Percentiles rank a stretch among this genome's conserved stretches.
Conservation (phyloP, 352 stramenopile genomes). For the Pythium periplocum region DNA sequence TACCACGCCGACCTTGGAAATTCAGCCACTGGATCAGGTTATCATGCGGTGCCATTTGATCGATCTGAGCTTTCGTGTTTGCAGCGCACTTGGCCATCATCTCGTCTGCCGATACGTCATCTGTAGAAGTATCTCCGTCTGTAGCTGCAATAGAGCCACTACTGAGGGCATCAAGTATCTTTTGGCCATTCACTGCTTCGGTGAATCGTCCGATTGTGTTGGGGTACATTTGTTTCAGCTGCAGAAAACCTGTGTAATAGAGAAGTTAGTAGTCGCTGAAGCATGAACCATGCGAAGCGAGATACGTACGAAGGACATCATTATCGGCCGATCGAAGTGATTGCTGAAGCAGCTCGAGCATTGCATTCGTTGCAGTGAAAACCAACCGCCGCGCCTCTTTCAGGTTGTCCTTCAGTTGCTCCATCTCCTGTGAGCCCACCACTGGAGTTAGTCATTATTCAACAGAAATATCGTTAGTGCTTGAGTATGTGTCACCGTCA, state of each 20-base stretch:
- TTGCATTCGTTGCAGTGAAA: constrained; percentile 51
- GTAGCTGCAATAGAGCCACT: constrained; percentile 44
- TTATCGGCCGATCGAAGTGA: constrained; percentile 49
- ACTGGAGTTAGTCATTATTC: too few species aligned
- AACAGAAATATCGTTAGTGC: too few species aligned
- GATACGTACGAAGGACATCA: constrained; percentile 42
- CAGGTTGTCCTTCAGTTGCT: constrained; percentile 48
- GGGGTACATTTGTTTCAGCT: constrained; percentile 62
- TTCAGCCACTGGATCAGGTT: constrained; percentile 69
- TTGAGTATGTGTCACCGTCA: constrained; percentile 5
- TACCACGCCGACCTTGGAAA: constrained; percentile 47
- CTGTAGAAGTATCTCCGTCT: constrained; percentile 7
- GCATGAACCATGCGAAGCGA: neutral
- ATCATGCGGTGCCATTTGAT: constrained; percentile 44
- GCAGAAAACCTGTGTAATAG: constrained; percentile 35
- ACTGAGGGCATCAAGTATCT: constrained; percentile 49
- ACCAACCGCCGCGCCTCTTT: constrained; percentile 51
- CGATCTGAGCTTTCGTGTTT: constrained; percentile 25
- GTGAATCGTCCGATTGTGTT: constrained; percentile 51
- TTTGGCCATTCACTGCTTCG: constrained; percentile 42
- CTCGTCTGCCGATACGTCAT: constrained; percentile 40
- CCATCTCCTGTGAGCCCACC: constrained; percentile 36
- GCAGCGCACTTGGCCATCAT: constrained; percentile 24
- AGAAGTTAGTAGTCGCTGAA: neutral
- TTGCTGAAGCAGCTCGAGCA: constrained; percentile 54